A percentile compares a stretch with the other conserved stretches of the same genome.
phyloP scores from a whole-genome alignment of 371 early-diverging fungal genomes.

The Circinella umbellata region DNA sequence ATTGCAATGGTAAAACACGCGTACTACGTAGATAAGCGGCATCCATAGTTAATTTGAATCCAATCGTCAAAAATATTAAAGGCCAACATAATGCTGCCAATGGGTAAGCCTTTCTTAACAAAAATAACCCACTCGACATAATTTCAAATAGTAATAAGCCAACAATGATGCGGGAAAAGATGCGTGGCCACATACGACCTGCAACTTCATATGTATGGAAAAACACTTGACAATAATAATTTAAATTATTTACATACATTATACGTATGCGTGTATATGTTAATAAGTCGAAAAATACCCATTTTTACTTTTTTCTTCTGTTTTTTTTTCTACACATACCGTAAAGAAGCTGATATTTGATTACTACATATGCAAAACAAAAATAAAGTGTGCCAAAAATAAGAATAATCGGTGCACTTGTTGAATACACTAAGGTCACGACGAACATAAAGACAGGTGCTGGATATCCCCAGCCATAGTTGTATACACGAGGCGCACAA shows the following conservation, averaged over 20 bases:
- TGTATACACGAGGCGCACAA: conserved; percentile 66
- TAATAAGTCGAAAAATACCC: neutral
- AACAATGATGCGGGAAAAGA: conserved; percentile 73
- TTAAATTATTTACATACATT: too few species aligned
- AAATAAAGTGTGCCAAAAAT: conserved; percentile 80
- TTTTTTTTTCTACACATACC: conserved; percentile 33
- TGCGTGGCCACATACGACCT: conserved; percentile 77
- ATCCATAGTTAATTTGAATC: conserved; percentile 62
- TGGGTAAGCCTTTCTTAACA: conserved; percentile 59
- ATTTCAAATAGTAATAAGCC: conserved; percentile 79
- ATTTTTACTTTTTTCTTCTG: neutral
- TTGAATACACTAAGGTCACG: conserved; percentile 79
- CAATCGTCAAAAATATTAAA: conserved; percentile 54
- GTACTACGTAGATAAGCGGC: conserved; percentile 61
- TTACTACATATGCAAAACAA: conserved; percentile 71
- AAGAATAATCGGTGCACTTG: conserved; percentile 80
- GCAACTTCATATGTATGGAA: conserved; percentile 82
- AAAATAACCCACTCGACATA: conserved; percentile 77
- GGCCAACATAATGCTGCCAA: conserved; percentile 53
- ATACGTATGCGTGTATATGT: neutral
- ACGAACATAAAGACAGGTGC: conserved; percentile 77
- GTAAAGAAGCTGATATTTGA: conserved; percentile 76
- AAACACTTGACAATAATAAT: conserved; percentile 50
- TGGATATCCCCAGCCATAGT: conserved; percentile 74
- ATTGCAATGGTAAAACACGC: conserved; percentile 50